Evolutionary conservation across 1,284 basidiomycete species (phyloP), one percentile per base, ranked within the genome.

Genomic region (Moniliophthora roreri): DNA sequence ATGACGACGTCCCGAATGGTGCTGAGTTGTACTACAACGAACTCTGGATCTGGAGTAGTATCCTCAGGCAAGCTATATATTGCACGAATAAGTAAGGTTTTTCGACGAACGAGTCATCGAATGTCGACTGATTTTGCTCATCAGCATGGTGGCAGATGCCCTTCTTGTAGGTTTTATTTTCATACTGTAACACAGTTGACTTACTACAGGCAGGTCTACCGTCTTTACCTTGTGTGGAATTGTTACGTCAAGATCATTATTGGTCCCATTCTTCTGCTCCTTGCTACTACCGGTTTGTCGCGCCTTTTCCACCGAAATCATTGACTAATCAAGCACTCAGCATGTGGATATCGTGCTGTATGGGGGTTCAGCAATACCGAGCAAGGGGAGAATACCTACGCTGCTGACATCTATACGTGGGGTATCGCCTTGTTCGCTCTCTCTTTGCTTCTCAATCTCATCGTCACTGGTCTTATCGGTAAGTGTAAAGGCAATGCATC

Each of bases 141-240:
- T 4, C 4, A 41, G 40, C 21, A 10, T 10, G 2, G 18, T 41
- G 11, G 18, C 40, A 9, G 40, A 41, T 41, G 40, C n/a, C 21
- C 18, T 41, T 23, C 23, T 41, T 13, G 40, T 41, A 41, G 11
- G 40, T 41, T 11, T 4, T 20, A 21, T 41, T 10, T 20, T 41
- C 18, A 13, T 18, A 18, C 11, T n/a, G 5, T 39, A 5, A 39
- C 38, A 21, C 5, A 7, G 38, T 6, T 6, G n/a, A n/a, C n/a
- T n/a, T n/a, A 16, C 5, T 6, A 16, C 20, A 3, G 23, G 11
- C 46, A 48, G 46, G 34, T 48, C 10, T 48, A 48, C 35, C 46
- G 46, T n/a, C 46, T 48, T n/a, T 48, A 48, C 34, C 16, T 36
- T n/a, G 46, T 48, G 13, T 35, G 46, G 46, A 36, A 21, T 20